Conservation (phyloP, 164 flowering plant genomes). For the Stephania yunnanensis region DNA sequence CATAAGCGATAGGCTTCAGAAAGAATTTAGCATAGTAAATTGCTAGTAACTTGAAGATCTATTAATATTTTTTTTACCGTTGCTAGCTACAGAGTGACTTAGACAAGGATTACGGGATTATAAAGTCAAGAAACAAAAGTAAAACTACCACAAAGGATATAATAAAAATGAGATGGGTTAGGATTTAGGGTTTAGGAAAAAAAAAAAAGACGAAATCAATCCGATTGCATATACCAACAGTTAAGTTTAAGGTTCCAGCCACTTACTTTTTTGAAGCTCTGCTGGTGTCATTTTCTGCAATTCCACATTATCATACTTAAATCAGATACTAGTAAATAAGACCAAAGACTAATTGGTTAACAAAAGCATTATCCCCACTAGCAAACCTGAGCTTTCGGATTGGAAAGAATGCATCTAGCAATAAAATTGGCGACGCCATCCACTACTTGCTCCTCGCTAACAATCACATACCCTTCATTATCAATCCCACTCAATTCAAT, state of each 20-base stretch:
- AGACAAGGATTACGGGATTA: no score
- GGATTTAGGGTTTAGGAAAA: not conserved
- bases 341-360: not conserved
- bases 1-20: not conserved
- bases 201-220: not conserved
- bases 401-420: constrained; percentile 80
- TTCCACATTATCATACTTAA: constrained; percentile 10
- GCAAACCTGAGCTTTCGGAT: constrained; percentile 71
- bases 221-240: not conserved
- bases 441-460: constrained; percentile 78
- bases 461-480: constrained; percentile 64
- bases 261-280: constrained; percentile 75
- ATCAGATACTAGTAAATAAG: constrained; percentile 11
- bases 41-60: not conserved
- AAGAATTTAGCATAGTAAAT: no score
- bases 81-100: no score
- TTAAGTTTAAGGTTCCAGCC: not conserved
- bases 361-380: not conserved
- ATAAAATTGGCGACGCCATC: constrained; percentile 91
- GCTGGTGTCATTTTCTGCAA: constrained; percentile 77
- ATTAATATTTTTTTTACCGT: no score
- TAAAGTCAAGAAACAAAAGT: no score
- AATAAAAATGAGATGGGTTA: not conserved
- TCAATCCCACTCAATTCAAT: constrained; percentile 88
- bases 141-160: not conserved